phyloP scores from a whole-genome alignment of 495 filamentous ascomycete species.

The Aspergillus avenaceus region DNA sequence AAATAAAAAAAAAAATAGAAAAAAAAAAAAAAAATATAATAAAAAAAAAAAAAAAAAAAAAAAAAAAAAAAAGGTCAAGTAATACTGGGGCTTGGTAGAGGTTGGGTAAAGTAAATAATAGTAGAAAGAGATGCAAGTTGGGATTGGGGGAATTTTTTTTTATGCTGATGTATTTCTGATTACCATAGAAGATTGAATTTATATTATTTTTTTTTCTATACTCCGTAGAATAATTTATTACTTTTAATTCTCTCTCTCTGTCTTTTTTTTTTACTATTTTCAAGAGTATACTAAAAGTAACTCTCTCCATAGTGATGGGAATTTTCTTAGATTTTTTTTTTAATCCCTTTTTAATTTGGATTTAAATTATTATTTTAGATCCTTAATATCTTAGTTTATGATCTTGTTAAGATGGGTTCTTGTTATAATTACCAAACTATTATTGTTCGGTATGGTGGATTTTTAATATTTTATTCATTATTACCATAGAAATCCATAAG shows the following conservation, averaged over 20 bases:
- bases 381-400: constrained; percentile 10
- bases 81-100: background rate
- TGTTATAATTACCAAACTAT: constrained; percentile 5
- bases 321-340: no score
- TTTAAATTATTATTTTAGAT: constrained; percentile 5
- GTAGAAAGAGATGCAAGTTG: background rate
- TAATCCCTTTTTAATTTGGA: no score
- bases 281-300: no score
- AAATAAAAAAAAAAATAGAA: no score
- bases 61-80: background rate
- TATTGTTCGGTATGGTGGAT: no score
- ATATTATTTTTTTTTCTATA: background rate
- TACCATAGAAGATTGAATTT: no score
- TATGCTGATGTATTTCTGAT: background rate
- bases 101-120: background rate
- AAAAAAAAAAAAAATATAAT: no score
- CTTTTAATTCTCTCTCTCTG: background rate
- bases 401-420: constrained; percentile 2
- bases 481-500: background rate
- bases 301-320: no score
- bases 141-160: background rate
- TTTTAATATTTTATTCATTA: constrained; percentile 2
- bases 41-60: no score
- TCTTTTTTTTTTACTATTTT: background rate
- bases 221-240: background rate